phyloP scores from a whole-genome alignment of 768 basidiomycete genomes.

The Agrocybe chaxingu region DNA sequence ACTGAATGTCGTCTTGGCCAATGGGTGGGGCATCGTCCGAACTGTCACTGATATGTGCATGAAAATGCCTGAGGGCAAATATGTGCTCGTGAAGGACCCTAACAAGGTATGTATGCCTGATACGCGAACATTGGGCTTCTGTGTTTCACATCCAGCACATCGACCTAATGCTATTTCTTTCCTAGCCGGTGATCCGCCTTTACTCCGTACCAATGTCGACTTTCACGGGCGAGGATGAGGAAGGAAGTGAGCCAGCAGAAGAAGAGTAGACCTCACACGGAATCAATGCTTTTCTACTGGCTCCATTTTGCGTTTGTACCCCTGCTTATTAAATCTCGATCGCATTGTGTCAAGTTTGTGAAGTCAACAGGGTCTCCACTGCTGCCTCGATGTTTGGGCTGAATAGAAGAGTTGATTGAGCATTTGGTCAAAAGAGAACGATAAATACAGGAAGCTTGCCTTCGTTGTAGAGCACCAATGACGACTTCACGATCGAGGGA shows the following conservation, averaged over 20 bases:
- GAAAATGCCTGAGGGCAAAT: slow-evolving; percentile 98
- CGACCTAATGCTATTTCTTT: slow-evolving; percentile 17
- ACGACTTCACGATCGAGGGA: slow-evolving; percentile 69
- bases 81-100: slow-evolving; percentile 95
- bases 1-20: slow-evolving; percentile 90
- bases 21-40: slow-evolving; percentile 98
- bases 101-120: slow-evolving; percentile 70
- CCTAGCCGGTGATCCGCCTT: slow-evolving; percentile 86
- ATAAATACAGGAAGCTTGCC: slow-evolving; percentile 42
- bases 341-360: slow-evolving; percentile 29
- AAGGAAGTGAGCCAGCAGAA: slow-evolving; percentile 47
- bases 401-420: slow-evolving; percentile 6
- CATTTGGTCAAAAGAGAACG: slow-evolving; percentile 4
- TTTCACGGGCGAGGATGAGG: slow-evolving; percentile 82
- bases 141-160: slow-evolving; percentile 4
- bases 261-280: slow-evolving; percentile 26
- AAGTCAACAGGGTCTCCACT: slow-evolving; percentile 71
- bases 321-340: neutral
- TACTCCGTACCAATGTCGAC: slow-evolving; percentile 89
- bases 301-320: neutral
- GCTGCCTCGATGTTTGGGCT: slow-evolving; percentile 81
- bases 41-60: slow-evolving; percentile 92
- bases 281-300: neutral
- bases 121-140: slow-evolving; percentile 1
- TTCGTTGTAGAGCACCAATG: slow-evolving; percentile 76